Evolutionary conservation across 2,329 filamentous ascomycete species (phyloP), one percentile per base, ranked within the genome.

Genomic region (Aureobasidium subglaciale): DNA sequence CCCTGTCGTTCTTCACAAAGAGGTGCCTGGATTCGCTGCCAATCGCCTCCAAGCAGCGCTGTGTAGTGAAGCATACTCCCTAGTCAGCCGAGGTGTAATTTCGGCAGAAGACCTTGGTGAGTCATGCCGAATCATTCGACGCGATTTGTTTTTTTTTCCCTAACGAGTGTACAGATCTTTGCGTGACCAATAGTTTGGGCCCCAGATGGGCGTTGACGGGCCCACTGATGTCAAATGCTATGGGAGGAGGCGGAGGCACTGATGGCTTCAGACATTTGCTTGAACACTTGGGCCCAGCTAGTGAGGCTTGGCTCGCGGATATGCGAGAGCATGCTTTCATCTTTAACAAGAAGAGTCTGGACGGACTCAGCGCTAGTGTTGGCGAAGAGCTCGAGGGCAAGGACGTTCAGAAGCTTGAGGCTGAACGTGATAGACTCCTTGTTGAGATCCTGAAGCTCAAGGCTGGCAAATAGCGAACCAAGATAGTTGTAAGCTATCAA

Each of bases 41-140:
- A 84, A 83, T 56, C 67, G 80, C 10, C 69, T 84, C 2, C 78
- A 79, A 0, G 83, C 81, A 65, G 79, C 79, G 1, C 60, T 84
- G 22, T 67, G 82, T 32, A 68, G 78, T 5, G 81, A 83, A 61
- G 77, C 79, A 2, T 75, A 79, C 24, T 73, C 77, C 62, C 70
- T 83, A 1, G 79, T 83, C 2, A 66, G 74, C 5, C 69, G 75
- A 55, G 79, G 78, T 9, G 78, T 83, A 1, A 75, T 81, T 2
- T 67, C 68, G 2, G 78, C 77, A 0, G 66, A 71, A 11, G 80
- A 83, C 52, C 62, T 82, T 7, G 43, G 43, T 48, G 25, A 48
- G 43, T 22, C n/a, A 2, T 16, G 13, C 58, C 72, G 0, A 73
- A 76, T 42, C 62, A 7, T 27, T 20, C 9, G 1, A 15, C 66